Base-by-base conservation (phyloP, 1,284 basidiomycete species). In the Marasmius sp. region DNA sequence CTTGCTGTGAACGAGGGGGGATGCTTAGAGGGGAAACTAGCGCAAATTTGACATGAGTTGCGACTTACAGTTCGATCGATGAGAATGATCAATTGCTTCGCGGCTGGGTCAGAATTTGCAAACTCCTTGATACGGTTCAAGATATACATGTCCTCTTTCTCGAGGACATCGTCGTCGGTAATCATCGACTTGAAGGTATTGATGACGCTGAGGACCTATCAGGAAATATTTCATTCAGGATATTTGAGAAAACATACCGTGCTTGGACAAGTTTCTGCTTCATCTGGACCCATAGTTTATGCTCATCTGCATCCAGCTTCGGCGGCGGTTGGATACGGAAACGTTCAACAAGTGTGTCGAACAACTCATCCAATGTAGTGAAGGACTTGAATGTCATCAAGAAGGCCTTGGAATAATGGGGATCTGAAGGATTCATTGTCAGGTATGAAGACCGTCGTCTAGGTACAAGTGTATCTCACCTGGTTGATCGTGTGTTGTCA, bases 301-400 rank as follows among this genome's bases (percentile, higher is more conserved):
- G 74, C 73, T 99, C 91, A 1, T 81, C 73, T 0, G 81, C 75
- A 6, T 78, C 81, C 18, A 99, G 74, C 10, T 84, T 88, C 0
- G 84, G 79, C 0, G 97, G 97, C 12, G 92, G 83, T 51, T 85
- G 78, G 48, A 97, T 90, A 68, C 84, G 85, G 77, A 95, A 99
- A 6, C 97, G 89, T 61, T 86, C 82, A 10, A 93, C 85, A 33
- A 99, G 85, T n/a, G 94, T 80, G 58, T 94, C 88, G 62, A 98
- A 90, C 22, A 99, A 78, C 62, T 95, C 91, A 60, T 94, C 85
- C 18, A 94, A 80, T 1, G 89, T 91, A 14, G 94, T 95, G 75
- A 99, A 99, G 0, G 95, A 97, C 68, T 96, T 94, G 81, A 95
- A 98, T 0, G 97, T 99, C 85, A 98, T 92, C 64, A 99, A 76